A percentile compares a stretch with the other conserved stretches of the same genome.
Evolutionary conservation across 441 rosid genomes (phyloP).

Genomic region (Rhodomyrtus psidioides): DNA sequence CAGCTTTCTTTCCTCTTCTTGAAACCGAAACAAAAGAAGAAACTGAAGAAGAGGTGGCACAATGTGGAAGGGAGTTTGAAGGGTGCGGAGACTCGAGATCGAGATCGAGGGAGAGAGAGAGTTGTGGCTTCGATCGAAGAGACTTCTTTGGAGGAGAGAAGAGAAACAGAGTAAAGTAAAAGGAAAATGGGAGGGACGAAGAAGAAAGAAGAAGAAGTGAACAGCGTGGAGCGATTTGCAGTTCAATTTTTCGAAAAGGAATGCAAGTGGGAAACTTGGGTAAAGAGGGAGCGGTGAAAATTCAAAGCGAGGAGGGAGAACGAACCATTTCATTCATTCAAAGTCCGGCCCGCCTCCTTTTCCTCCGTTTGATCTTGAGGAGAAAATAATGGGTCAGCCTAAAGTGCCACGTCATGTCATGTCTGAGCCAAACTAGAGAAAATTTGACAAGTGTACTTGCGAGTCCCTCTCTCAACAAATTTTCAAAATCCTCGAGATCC

Average conservation of each 20-base stretch:
- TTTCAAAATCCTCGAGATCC: too few species aligned
- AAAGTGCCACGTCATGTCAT: too few species aligned
- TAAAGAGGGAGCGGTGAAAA: not conserved
- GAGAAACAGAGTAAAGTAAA: not conserved
- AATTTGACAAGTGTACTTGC: too few species aligned
- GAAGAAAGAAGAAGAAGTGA: not conserved
- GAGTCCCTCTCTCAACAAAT: too few species aligned
- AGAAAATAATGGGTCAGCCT: too few species aligned
- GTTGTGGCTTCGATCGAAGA: not conserved
- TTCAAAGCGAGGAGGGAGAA: not conserved
- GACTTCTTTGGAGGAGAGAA: not conserved
- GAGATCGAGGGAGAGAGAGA: not conserved
- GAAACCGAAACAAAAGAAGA: not conserved
- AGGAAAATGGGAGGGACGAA: not conserved
- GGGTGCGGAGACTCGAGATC: not conserved
- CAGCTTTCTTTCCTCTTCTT: not conserved
- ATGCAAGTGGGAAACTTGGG: not conserved
- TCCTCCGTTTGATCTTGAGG: not conserved
- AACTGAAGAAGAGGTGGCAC: not conserved
- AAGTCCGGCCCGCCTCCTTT: not conserved
- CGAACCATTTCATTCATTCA: not conserved
- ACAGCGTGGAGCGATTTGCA: not conserved
- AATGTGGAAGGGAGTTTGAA: not conserved
- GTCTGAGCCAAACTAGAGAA: too few species aligned
- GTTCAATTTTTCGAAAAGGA: constrained; percentile 10